phyloP scores from a whole-genome alignment of 2,329 filamentous ascomycete species.

The Dothideomycetidae sp. region DNA sequence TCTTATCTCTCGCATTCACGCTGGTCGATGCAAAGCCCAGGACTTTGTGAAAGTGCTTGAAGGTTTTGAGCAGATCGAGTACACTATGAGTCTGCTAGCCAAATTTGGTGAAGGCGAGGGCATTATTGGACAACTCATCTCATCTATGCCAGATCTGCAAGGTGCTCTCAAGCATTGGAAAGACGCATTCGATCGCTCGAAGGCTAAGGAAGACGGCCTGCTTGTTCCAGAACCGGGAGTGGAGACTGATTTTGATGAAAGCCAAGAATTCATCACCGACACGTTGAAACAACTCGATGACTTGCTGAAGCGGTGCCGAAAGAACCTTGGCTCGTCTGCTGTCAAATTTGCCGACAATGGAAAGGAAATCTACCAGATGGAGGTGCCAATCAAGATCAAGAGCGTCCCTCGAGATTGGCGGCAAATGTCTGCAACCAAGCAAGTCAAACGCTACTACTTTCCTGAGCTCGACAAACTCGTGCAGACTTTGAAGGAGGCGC shows the following conservation, averaged over 20 bases:
- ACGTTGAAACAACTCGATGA: conserved; percentile 60
- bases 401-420: conserved; percentile 70
- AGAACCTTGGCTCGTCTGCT: conserved; percentile 57
- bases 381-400: conserved; percentile 73
- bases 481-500: conserved; percentile 77
- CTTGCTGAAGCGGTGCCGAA: conserved; percentile 56
- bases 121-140: conserved; percentile 69
- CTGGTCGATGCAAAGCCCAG: conserved; percentile 73
- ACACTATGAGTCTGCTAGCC: conserved; percentile 69
- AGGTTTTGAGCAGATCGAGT: conserved; percentile 95
- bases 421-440: conserved; percentile 87
- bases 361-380: conserved; percentile 94
- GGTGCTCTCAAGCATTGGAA: conserved; percentile 72
- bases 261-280: conserved; percentile 58
- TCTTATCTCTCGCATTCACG: conserved; percentile 86
- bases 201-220: conserved; percentile 64
- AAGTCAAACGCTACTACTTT: conserved; percentile 90
- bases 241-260: conserved; percentile 83
- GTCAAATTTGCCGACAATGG: conserved; percentile 55
- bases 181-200: conserved; percentile 72
- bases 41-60: conserved; percentile 91
- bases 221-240: conserved; percentile 77
- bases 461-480: conserved; percentile 69
- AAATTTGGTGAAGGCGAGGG: conserved; percentile 64
- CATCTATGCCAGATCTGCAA: conserved; percentile 71